Percentiles rank a stretch among this genome's conserved stretches.
Evolutionary conservation across 805 yeast genomes (phyloP).

Genomic region (Lipomyces spencermartinsiae): DNA sequence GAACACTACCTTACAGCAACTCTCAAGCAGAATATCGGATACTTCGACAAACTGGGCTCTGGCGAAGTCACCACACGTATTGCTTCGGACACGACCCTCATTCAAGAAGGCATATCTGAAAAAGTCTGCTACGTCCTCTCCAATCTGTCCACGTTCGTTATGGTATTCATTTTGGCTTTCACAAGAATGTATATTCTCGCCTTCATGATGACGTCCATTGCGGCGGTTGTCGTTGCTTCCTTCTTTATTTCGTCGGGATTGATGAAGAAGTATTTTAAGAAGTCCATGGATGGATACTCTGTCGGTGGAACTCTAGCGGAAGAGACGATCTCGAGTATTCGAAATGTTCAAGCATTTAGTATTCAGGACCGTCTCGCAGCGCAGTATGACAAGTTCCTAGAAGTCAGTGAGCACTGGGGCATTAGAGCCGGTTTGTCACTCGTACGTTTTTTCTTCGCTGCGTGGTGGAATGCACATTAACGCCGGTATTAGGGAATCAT

Average conservation of each 20-base stretch:
- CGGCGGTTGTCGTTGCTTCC: constrained; percentile 42
- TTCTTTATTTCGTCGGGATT: constrained; percentile 44
- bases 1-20: constrained; percentile 47
- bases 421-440: constrained; percentile 37
- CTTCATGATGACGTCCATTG: constrained; percentile 45
- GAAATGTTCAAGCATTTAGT: constrained; percentile 53
- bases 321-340: constrained; percentile 49
- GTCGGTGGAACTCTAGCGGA: constrained; percentile 49
- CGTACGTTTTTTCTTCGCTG: constrained; percentile 23
- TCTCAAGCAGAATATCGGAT: constrained; percentile 50
- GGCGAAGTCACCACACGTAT: constrained; percentile 52
- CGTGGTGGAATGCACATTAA: neutral
- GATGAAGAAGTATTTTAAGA: constrained; percentile 37
- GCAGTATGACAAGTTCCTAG: constrained; percentile 45
- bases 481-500: constrained; percentile 15
- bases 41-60: constrained; percentile 51
- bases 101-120: constrained; percentile 52
- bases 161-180: constrained; percentile 49
- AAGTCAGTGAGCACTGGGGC: constrained; percentile 39
- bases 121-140: constrained; percentile 48
- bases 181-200: constrained; percentile 49
- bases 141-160: constrained; percentile 48
- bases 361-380: constrained; percentile 48
- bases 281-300: constrained; percentile 30
- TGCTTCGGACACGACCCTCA: constrained; percentile 48